phyloP scores from a whole-genome alignment of 1,284 basidiomycete genomes.

The Trametes pubescens region DNA sequence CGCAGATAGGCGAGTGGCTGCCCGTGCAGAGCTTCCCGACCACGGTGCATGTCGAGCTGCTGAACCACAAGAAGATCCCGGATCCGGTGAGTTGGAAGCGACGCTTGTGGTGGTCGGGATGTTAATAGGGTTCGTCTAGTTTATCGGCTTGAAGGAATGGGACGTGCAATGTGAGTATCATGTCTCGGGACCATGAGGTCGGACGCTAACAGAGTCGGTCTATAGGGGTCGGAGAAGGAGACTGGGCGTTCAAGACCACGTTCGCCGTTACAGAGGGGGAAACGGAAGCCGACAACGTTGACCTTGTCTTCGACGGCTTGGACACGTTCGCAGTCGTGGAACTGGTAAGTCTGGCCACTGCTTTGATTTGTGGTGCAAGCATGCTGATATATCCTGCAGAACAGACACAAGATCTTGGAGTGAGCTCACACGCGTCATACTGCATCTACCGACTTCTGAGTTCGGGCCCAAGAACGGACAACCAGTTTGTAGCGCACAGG shows the following conservation, averaged over 20 bases:
- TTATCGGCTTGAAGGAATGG: slow-evolving; percentile 83
- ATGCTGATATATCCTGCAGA: slow-evolving; percentile 51
- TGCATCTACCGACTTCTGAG: not conserved
- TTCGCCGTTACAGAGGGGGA: slow-evolving; percentile 64
- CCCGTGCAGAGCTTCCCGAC: slow-evolving; percentile 74
- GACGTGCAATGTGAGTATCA: slow-evolving; percentile 82
- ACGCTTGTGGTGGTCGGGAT: not conserved
- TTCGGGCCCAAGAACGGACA: slow-evolving; percentile 58
- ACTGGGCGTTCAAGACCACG: slow-evolving; percentile 84
- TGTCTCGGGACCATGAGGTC: not conserved
- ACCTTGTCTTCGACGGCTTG: slow-evolving; percentile 87
- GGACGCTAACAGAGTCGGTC: slow-evolving; percentile 1
- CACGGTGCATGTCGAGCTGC: slow-evolving; percentile 85
- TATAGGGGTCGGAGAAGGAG: slow-evolving; percentile 85
- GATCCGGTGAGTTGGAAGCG: slow-evolving; percentile 70
- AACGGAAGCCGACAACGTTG: slow-evolving; percentile 57
- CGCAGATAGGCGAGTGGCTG: slow-evolving; percentile 65
- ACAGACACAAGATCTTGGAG: slow-evolving; percentile 72
- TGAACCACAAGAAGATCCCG: slow-evolving; percentile 74
- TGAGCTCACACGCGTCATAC: slow-evolving; percentile 42
- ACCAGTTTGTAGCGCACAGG: slow-evolving; percentile 82
- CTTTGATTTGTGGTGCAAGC: not conserved
- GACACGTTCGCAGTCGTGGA: slow-evolving; percentile 83
- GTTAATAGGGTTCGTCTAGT: slow-evolving; percentile 48
- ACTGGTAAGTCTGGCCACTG: slow-evolving; percentile 57